Base-by-base conservation (phyloP, 805 yeast species). In the Gaillardinia entomophila region DNA sequence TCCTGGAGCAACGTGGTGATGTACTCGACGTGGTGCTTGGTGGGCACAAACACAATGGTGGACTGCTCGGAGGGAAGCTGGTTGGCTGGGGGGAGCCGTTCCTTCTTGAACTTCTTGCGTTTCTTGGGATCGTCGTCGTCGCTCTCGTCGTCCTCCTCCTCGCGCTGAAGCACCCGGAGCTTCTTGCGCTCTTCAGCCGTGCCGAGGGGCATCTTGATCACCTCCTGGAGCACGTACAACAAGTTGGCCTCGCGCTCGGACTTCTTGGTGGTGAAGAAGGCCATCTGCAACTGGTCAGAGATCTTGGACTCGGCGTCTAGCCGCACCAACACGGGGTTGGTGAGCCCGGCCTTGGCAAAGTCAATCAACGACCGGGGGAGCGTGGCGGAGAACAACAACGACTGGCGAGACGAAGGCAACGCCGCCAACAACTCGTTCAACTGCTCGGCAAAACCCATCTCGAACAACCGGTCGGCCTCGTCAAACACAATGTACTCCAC, bases 21-120 rank as follows among this genome's bases (percentile, higher is more conserved):
- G 53, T 87, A 94, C 60, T 92, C 99, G 15, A 92, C 98, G 60
- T 92, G 98, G 62, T 92, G 98, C 61, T 88, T 83, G 0, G 99
- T 92, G 29, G 97, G 98, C 6, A 87, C 97, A 48, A 92, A 92
- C 2, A 92, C 73, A 45, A 92, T 88, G 1, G 98, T 92, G 3
- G 97, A 86, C 40, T 75, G 66, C 37, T 79, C 79, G 3, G 95
- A 81, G 1, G 97, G 96, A 38, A 90, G 61, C 36, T 79, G 89
- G 47, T 79, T 82, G 0, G 95, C 95, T 2, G 80, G 74, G 5
- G 95, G 90, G 28, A 81, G 62, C 44, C 77, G 71, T 37, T 70
- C 75, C 42, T 74, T 75, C 37, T 66, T 70, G 41, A 62, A 62
- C 16, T 58, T 59, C 30, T 49, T 55, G 24, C 56, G 56, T 4